Conservation (phyloP, 345 rosid genomes). For the Zanthoxylum bungeanum region DNA sequence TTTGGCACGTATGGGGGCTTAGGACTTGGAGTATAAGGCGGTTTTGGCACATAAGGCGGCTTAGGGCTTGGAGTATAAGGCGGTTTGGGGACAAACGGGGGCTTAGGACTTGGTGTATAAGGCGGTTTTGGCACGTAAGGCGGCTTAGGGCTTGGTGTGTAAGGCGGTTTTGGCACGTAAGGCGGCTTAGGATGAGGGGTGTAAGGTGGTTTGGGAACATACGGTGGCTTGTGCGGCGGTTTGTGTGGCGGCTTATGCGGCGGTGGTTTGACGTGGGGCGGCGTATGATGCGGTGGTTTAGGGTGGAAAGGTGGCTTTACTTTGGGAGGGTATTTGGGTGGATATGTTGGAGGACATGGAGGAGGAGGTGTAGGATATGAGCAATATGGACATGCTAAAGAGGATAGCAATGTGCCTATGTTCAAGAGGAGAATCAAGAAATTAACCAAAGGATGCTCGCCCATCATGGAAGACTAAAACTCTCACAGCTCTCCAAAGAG, state of each 20-base stretch:
- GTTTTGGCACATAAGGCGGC: constrained; percentile 20
- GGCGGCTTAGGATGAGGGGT: constrained; percentile 18
- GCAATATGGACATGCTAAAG: constrained; percentile 45
- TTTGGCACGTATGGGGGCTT: constrained; percentile 20
- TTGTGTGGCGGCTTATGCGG: background rate
- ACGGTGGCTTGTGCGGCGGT: constrained; percentile 37
- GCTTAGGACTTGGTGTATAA: constrained; percentile 4
- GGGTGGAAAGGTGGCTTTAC: background rate
- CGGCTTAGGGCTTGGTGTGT: constrained; percentile 16
- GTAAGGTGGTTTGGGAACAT: constrained; percentile 31
- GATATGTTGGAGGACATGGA: background rate
- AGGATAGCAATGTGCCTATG: constrained; percentile 23
- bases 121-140: constrained; percentile 27
- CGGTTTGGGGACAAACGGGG: constrained; percentile 18
- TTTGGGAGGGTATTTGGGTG: constrained; percentile 13
- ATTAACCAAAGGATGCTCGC: background rate
- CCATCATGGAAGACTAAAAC: background rate
- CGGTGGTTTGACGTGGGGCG: constrained; percentile 37
- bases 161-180: background rate
- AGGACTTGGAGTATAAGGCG: constrained; percentile 7
- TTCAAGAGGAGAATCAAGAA: too few relatives aligned
- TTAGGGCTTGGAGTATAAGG: constrained; percentile 14
- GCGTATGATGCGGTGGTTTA: constrained; percentile 17
- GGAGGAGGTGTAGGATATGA: constrained; percentile 34
- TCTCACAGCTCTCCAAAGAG: background rate